Conservation (phyloP, 2,329 filamentous ascomycete species). For the Colletotrichum phormii region DNA sequence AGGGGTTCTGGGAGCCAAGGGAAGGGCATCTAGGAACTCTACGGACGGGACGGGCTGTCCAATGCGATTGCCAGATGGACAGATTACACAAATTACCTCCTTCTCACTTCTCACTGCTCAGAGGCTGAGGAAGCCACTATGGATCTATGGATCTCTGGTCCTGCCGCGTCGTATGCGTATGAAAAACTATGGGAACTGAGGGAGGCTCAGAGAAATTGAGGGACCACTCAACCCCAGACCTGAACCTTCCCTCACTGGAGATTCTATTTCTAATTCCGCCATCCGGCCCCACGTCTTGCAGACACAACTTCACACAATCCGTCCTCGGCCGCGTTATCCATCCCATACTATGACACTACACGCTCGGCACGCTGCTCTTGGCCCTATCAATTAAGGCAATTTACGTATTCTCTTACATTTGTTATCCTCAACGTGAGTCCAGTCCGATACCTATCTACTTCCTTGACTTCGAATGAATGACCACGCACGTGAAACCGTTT, state of each 20-base stretch:
- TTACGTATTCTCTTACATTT: neutral
- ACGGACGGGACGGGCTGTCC: constrained; percentile 4
- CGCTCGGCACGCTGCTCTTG: neutral
- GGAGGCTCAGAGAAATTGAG: neutral
- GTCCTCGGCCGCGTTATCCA: neutral
- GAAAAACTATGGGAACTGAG: neutral
- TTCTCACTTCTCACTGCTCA: neutral
- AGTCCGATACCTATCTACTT: neutral
- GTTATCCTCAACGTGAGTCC: neutral
- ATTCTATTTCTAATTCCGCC: neutral
- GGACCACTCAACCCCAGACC: constrained; percentile 8
- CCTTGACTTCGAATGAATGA: too few species aligned
- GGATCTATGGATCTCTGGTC: neutral
- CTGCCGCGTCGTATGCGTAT: too few species aligned
- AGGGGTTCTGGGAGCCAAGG: constrained; percentile 21
- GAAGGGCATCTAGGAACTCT: constrained; percentile 7
- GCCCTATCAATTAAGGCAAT: neutral
- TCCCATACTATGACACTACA: neutral
- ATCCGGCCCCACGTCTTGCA: neutral
- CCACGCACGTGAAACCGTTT: constrained; percentile 26
- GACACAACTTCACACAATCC: neutral
- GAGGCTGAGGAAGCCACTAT: neutral
- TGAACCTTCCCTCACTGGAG: neutral
- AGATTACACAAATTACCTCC: constrained; percentile 1
- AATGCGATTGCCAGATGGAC: constrained; percentile 9